A percentile compares a stretch with the other conserved stretches of the same genome.
These are phyloP conservation scores for Lentinus brumalis DNA, from an alignment of 768 basidiomycete species.

Conservation along the genomic window DNA sequence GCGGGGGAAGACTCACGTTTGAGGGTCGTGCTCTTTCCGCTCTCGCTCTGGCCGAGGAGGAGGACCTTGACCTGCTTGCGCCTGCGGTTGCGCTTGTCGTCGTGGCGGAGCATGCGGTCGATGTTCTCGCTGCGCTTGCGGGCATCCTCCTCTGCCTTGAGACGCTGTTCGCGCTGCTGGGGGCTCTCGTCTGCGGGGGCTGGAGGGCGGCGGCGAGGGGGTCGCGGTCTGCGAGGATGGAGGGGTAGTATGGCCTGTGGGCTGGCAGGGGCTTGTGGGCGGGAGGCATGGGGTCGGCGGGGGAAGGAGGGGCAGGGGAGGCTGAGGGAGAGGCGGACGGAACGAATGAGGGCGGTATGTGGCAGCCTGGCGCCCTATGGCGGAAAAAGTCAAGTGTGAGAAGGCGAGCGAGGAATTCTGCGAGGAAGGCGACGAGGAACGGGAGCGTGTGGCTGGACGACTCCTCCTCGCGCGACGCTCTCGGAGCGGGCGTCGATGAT, in stretches of 20 bases:
- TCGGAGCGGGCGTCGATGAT: not conserved
- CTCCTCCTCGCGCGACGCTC: not conserved
- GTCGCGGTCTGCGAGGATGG: conserved; percentile 50
- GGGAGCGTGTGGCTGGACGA: conserved; percentile 1
- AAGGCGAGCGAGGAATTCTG: conserved; percentile 4
- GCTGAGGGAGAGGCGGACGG: conserved; percentile 6
- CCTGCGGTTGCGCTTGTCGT: conserved; percentile 57
- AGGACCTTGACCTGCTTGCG: conserved; percentile 74
- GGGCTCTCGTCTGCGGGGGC: conserved; percentile 72
- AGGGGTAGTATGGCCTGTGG: not conserved
- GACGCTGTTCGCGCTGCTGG: conserved; percentile 62
- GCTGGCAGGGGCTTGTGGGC: not conserved
- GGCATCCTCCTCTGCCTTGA: conserved; percentile 70
- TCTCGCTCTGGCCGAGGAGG: conserved; percentile 86
- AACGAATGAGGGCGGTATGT: conserved; percentile 20
- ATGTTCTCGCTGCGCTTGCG: conserved; percentile 75
- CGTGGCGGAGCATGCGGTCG: conserved; percentile 77
- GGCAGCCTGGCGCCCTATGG: conserved; percentile 12
- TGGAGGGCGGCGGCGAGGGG: conserved; percentile 67
- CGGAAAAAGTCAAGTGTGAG: conserved; percentile 22
- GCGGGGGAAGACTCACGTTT: conserved; percentile 67
- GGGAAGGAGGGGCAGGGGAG: not conserved
- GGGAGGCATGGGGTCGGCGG: not conserved
- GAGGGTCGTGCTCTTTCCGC: conserved; percentile 85
- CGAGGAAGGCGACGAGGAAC: not conserved